These are phyloP conservation scores for Tilletia horrida DNA, from an alignment of 1,284 basidiomycete species.

Conservation along the genomic window DNA sequence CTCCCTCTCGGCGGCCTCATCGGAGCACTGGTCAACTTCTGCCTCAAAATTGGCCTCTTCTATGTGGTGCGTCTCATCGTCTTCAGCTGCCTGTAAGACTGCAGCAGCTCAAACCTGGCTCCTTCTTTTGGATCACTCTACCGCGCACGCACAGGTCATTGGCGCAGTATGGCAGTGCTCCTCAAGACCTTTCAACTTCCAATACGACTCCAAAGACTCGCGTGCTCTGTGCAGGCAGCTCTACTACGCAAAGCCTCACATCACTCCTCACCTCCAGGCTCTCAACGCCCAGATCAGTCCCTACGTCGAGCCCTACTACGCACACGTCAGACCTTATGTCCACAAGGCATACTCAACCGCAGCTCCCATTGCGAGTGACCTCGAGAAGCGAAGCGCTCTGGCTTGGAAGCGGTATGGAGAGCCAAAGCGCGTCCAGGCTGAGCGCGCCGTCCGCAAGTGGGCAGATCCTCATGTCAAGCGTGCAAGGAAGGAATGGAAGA, in stretches of 20 bases:
- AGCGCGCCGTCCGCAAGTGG: conserved; percentile 19
- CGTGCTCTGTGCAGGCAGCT: conserved; percentile 1
- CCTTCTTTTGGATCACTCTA: neutral
- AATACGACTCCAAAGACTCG: neutral
- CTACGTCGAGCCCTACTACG: conserved; percentile 3
- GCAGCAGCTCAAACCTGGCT: too few relatives aligned
- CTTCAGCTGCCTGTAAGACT: neutral
- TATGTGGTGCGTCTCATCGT: neutral
- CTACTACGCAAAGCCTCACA: conserved; percentile 10
- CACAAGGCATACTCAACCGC: conserved; percentile 6
- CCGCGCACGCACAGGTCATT: neutral
- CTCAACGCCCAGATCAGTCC: neutral
- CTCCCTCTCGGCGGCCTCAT: neutral
- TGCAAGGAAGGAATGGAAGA: conserved; percentile 40
- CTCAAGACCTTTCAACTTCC: conserved; percentile 1
- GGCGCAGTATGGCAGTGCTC: conserved; percentile 11
- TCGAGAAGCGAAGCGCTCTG: neutral
- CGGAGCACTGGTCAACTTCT: neutral
- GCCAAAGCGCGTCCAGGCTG: conserved; percentile 5
- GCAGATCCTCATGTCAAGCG: conserved; percentile 42
- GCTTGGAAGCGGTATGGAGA: conserved; percentile 13
- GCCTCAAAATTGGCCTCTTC: conserved; percentile 14
- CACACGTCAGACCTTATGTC: neutral
- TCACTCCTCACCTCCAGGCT: neutral
- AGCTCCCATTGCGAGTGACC: conserved; percentile 5